These are phyloP conservation scores for Kockiozyma suomiensis DNA, from an alignment of 805 yeast species.

Conservation along the genomic window DNA sequence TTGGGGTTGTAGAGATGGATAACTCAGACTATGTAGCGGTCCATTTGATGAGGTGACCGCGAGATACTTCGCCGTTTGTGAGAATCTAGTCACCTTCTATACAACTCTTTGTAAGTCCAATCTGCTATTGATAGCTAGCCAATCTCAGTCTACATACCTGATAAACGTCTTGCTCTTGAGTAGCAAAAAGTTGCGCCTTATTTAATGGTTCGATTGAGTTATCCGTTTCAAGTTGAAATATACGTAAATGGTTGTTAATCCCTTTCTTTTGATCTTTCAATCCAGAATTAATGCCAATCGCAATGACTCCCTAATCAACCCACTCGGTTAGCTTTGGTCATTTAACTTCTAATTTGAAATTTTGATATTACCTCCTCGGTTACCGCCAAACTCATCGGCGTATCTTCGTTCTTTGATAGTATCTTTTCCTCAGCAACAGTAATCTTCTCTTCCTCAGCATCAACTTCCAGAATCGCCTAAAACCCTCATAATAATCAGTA, in stretches of 20 bases:
- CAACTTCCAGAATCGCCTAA: slow-evolving; percentile 59
- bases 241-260: slow-evolving; percentile 70
- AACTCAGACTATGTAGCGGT: slow-evolving; percentile 61
- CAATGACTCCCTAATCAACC: slow-evolving; percentile 49
- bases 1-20: slow-evolving; percentile 50
- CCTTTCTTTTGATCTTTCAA: slow-evolving; percentile 59
- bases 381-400: slow-evolving; percentile 81
- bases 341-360: background rate
- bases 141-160: slow-evolving; percentile 46
- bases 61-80: slow-evolving; percentile 63
- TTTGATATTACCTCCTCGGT: slow-evolving; percentile 45
- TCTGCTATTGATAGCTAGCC: background rate
- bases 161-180: slow-evolving; percentile 57
- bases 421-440: slow-evolving; percentile 8
- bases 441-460: slow-evolving; percentile 49
- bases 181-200: slow-evolving; percentile 53
- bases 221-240: slow-evolving; percentile 46
- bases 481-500: background rate
- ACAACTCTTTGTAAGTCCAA: background rate
- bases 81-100: slow-evolving; percentile 58
- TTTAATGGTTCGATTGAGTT: slow-evolving; percentile 52
- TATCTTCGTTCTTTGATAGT: slow-evolving; percentile 59
- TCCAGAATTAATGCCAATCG: slow-evolving; percentile 71
- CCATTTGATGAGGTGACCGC: slow-evolving; percentile 68
- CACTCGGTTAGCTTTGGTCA: background rate